Evolutionary conservation across 257 asterid genomes (phyloP), one percentile per base, ranked within the genome.

Genomic region (Plantago ovata): DNA sequence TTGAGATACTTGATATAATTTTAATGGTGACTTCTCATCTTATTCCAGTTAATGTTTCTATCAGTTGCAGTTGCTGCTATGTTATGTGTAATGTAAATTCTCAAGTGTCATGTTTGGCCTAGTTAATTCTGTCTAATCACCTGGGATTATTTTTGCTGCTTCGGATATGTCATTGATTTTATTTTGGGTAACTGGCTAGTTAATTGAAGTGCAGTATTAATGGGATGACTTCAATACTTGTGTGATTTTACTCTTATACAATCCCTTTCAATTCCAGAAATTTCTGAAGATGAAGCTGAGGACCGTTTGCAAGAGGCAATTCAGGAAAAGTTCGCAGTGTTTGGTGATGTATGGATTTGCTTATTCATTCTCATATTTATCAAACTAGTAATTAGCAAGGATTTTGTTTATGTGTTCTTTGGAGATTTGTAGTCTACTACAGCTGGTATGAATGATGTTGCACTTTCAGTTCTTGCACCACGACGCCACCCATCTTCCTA

Each of bases 211-310:
- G 66, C 61, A 19, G 19, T 60, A 44, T 53, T 60, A 23, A 13
- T 32, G 39, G 46, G 47, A 53, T 33, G 48, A n/a, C 56, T 67
- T 56, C 3, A 28, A 43, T 47, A 66, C 9, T 56, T 46, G 18
- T 46, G 45, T 20, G 20, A 16, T 38, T 20, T 28, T 42, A 56
- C 32, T 41, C 57, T 68, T 39, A 13, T 23, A 38, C 48, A 47
- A 50, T 38, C 58, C 65, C 42, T 70, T 38, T 51, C 67, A 65
- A 54, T 53, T 68, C 69, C 94, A 92, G 98, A 92, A 80, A 81
- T 85, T 55, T 92, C 98, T 16, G 98, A 89, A 73, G 98, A 92
- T 70, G 96, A 93, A 79, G 98, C 97, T 16, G 98, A 93, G 78
- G 89, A 86, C 73, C 94, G 81, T 69, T 77, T 93, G 67, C 98